Conservation (phyloP, 441 rosid genomes). For the Isatis lusitanica region DNA sequence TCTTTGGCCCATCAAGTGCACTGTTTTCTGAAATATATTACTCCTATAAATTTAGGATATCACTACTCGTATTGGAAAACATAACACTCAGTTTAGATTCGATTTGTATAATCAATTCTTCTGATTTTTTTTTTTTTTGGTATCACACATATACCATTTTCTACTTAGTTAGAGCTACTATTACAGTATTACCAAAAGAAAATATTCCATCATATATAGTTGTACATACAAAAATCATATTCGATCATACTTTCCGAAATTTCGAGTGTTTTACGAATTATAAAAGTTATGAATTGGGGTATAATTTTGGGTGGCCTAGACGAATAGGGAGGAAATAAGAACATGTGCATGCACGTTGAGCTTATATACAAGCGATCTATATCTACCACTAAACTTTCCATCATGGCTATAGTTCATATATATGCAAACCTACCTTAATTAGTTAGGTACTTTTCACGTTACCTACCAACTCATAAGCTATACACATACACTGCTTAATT, state of each 20-base stretch:
- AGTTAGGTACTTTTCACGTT: constrained; percentile 37
- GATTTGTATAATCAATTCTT: too few species aligned
- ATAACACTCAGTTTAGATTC: too few species aligned
- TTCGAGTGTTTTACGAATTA: not conserved
- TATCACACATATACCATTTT: not conserved
- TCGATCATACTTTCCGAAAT: not conserved
- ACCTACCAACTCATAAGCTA: constrained; percentile 8
- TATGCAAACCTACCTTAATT: constrained; percentile 25
- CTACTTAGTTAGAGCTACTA: not conserved
- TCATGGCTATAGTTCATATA: constrained; percentile 22
- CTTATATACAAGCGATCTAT: constrained; percentile 26
- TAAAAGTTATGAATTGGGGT: not conserved
- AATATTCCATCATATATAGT: too few species aligned
- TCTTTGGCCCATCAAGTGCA: not conserved
- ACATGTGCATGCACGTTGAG: constrained; percentile 39
- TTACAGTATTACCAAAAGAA: not conserved
- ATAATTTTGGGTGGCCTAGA: constrained; percentile 13
- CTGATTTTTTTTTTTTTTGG: too few species aligned
- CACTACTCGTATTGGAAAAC: too few species aligned
- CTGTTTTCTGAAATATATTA: not conserved
- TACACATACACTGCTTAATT: constrained; percentile 9
- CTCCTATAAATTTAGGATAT: too few species aligned
- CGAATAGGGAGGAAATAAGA: constrained; percentile 20
- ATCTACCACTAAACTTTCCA: constrained; percentile 30
- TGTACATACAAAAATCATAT: not conserved